Conservation (phyloP, 177 flowering plant species). For the Telopea speciosissima region DNA sequence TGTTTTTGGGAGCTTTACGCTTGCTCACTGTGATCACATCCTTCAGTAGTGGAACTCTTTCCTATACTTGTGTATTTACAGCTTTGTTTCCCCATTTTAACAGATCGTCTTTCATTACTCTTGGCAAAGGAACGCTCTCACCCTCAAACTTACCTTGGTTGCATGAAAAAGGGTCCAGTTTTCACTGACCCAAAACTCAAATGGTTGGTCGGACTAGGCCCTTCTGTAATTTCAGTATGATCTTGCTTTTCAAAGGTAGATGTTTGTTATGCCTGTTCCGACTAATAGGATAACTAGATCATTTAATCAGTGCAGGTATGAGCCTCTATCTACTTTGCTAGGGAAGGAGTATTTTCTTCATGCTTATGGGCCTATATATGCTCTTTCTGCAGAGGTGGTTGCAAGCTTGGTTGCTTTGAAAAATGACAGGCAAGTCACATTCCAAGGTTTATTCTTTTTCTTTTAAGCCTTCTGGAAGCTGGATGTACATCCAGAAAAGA, state of each 20-base stretch:
- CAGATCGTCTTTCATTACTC: constrained; percentile 90
- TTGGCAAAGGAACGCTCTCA: constrained; percentile 83
- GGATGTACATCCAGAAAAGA: not conserved
- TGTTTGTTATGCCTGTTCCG: not conserved
- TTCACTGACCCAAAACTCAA: constrained; percentile 84
- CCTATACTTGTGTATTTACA: constrained; percentile 4
- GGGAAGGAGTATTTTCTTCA: constrained; percentile 94
- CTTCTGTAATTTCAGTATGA: not conserved
- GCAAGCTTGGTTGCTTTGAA: constrained; percentile 73
- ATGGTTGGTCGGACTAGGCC: constrained; percentile 46
- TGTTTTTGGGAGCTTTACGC: constrained; percentile 9
- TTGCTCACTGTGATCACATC: not conserved
- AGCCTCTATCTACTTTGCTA: constrained; percentile 65
- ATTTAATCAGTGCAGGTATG: constrained; percentile 63
- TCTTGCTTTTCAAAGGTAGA: not conserved
- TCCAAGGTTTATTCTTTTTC: not conserved
- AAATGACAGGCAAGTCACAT: constrained; percentile 61
- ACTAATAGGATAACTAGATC: constrained; percentile 5
- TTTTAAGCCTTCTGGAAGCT: not conserved
- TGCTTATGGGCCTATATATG: constrained; percentile 98
- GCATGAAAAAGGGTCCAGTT: constrained; percentile 97
- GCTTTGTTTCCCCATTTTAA: constrained; percentile 12
- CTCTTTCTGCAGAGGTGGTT: constrained; percentile 92
- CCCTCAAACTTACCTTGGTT: constrained; percentile 84
- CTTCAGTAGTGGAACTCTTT: not conserved